Percentiles rank a stretch among this genome's conserved stretches.
Evolutionary conservation across 73 alveolate species (phyloP).

Genomic region (Paramecium tetraurelia): DNA sequence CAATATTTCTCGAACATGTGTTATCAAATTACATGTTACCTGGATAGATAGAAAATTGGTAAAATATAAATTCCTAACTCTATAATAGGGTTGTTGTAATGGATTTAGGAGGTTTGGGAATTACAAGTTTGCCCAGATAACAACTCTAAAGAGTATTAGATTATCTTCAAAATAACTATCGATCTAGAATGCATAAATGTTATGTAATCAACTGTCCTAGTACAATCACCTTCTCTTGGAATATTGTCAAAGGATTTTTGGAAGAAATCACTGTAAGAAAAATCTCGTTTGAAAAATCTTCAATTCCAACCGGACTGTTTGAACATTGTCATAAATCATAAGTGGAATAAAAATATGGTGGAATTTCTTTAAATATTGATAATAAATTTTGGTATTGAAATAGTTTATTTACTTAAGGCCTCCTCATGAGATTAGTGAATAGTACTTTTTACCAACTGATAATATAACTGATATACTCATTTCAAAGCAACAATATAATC

Average conservation of each 20-base stretch:
- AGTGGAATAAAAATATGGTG: slow-evolving; percentile 14
- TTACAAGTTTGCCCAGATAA: slow-evolving; percentile 55
- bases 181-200: slow-evolving; percentile 66
- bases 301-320: not conserved
- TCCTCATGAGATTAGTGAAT: not conserved
- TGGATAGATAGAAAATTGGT: slow-evolving; percentile 51
- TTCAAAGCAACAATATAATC: not conserved
- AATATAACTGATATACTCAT: not conserved
- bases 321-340: not conserved
- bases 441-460: not conserved
- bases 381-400: not conserved
- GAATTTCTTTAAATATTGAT: not conserved
- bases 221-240: slow-evolving; percentile 58
- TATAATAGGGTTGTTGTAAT: slow-evolving; percentile 58
- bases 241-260: slow-evolving; percentile 58
- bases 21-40: slow-evolving; percentile 53
- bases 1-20: slow-evolving; percentile 41
- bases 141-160: slow-evolving; percentile 49
- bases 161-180: slow-evolving; percentile 59
- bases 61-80: not conserved
- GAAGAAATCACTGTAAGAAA: slow-evolving; percentile 61
- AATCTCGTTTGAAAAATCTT: slow-evolving; percentile 3
- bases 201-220: slow-evolving; percentile 64
- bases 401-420: not conserved
- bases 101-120: slow-evolving; percentile 59